These are phyloP conservation scores for Aspergillus caelatus DNA, from an alignment of 2,329 filamentous ascomycete genomes.

Conservation along the genomic window DNA sequence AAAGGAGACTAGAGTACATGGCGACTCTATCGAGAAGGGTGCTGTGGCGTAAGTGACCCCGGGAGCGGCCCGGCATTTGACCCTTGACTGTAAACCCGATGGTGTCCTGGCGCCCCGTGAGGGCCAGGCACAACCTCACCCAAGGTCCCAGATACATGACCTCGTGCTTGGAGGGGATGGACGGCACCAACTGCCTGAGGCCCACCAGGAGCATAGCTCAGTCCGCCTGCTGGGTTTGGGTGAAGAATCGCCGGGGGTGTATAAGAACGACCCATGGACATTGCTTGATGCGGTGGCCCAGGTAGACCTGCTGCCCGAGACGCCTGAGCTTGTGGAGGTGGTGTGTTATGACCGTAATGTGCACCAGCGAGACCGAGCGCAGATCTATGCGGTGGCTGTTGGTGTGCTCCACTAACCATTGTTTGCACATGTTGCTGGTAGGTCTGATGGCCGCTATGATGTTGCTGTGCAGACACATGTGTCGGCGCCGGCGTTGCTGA, in stretches of 20 bases:
- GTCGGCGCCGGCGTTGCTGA: slow-evolving; percentile 27
- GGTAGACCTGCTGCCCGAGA: slow-evolving; percentile 28
- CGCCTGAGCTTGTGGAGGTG: slow-evolving; percentile 34
- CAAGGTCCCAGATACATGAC: slow-evolving; percentile 25
- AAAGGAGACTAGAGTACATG: neutral
- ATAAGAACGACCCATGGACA: slow-evolving; percentile 39
- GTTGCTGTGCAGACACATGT: slow-evolving; percentile 24
- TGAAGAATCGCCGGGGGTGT: slow-evolving; percentile 42
- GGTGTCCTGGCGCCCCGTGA: slow-evolving; percentile 27
- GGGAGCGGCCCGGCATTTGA: slow-evolving; percentile 32
- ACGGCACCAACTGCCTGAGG: slow-evolving; percentile 24
- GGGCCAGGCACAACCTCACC: slow-evolving; percentile 26
- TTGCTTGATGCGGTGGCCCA: slow-evolving; percentile 28
- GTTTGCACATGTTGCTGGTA: slow-evolving; percentile 44
- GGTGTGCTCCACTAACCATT: slow-evolving; percentile 40
- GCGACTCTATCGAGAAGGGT: slow-evolving; percentile 28
- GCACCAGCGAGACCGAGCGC: slow-evolving; percentile 33
- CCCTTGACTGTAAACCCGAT: slow-evolving; percentile 43
- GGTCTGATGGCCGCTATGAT: slow-evolving; percentile 28
- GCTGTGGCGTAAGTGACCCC: slow-evolving; percentile 29
- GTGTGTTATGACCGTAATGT: slow-evolving; percentile 37
- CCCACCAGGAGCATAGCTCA: slow-evolving; percentile 34
- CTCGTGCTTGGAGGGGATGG: slow-evolving; percentile 32
- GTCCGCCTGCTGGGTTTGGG: slow-evolving; percentile 29
- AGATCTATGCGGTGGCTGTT: slow-evolving; percentile 36